phyloP scores from a whole-genome alignment of 1,139 yeast genomes.

The Saccharomyces hybrid region DNA sequence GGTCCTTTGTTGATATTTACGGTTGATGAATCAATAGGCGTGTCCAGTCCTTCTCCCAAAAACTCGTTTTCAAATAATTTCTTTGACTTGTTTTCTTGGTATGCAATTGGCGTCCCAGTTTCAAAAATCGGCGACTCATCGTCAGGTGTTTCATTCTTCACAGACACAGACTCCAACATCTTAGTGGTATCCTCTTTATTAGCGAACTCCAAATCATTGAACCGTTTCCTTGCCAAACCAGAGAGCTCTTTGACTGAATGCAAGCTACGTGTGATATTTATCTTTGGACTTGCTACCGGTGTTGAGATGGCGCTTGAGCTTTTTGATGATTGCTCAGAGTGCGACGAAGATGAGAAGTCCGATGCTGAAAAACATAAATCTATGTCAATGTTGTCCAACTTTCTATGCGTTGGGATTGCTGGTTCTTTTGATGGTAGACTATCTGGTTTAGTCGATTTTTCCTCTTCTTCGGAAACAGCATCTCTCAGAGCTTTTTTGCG shows the following conservation, averaged over 20 bases:
- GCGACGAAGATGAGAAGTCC: constrained; percentile 2
- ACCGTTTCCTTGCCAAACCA: background rate
- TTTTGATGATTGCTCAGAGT: constrained; percentile 2
- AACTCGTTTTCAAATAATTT: background rate
- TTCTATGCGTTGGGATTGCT: constrained; percentile 4
- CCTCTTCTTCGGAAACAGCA: too few species aligned
- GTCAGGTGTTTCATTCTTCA: background rate
- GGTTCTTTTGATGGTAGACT: background rate
- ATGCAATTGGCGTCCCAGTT: constrained; percentile 2
- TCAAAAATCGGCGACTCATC: background rate
- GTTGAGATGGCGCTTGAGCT: constrained; percentile 9
- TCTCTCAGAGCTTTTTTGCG: too few species aligned
- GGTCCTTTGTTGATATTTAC: background rate
- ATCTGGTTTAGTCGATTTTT: background rate
- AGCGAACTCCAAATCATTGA: background rate
- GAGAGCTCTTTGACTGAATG: background rate
- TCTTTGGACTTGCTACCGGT: constrained; percentile 11
- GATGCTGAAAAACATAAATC: background rate
- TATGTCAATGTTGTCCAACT: constrained; percentile 1
- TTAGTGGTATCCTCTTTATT: background rate
- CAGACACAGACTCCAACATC: background rate
- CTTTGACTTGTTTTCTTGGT: background rate
- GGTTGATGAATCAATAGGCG: background rate
- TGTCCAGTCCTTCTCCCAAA: background rate
- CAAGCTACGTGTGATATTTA: background rate